Evolutionary conservation across 768 basidiomycete genomes (phyloP).

Genomic region (Terana coerulea): DNA sequence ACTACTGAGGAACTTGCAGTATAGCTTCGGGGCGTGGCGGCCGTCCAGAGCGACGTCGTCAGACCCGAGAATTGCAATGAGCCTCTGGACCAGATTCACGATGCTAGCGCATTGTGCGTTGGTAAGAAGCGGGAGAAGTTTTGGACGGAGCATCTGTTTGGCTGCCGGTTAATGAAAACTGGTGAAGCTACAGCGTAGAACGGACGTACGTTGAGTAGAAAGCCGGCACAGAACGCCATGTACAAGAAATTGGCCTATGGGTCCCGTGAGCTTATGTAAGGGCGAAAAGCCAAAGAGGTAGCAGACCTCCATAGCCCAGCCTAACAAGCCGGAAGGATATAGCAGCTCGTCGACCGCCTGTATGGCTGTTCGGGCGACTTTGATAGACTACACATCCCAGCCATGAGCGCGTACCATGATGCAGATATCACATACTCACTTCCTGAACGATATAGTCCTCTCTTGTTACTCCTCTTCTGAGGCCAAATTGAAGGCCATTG

Average conservation of each 20-base stretch:
- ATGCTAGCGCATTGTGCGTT: slow-evolving; percentile 38
- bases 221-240: slow-evolving; percentile 10
- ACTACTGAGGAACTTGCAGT: slow-evolving; percentile 51
- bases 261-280: neutral
- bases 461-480: slow-evolving; percentile 8
- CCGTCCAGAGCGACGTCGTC: slow-evolving; percentile 51
- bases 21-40: slow-evolving; percentile 52
- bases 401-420: too few species aligned
- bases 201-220: slow-evolving; percentile 10
- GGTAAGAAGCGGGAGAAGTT: slow-evolving; percentile 17
- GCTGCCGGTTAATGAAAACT: neutral
- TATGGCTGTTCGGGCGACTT: slow-evolving; percentile 3
- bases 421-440: neutral
- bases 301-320: slow-evolving; percentile 15
- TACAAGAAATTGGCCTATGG: slow-evolving; percentile 9
- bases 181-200: neutral
- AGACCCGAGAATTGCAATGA: slow-evolving; percentile 45
- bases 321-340: slow-evolving; percentile 7
- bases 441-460: slow-evolving; percentile 7
- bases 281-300: neutral
- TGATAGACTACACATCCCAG: slow-evolving; percentile 8
- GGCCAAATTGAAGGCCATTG: slow-evolving; percentile 8
- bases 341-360: slow-evolving; percentile 7
- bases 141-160: slow-evolving; percentile 35
- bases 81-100: slow-evolving; percentile 35